phyloP scores from a whole-genome alignment of 2,329 filamentous ascomycete genomes.

The Penicillium digitatum region DNA sequence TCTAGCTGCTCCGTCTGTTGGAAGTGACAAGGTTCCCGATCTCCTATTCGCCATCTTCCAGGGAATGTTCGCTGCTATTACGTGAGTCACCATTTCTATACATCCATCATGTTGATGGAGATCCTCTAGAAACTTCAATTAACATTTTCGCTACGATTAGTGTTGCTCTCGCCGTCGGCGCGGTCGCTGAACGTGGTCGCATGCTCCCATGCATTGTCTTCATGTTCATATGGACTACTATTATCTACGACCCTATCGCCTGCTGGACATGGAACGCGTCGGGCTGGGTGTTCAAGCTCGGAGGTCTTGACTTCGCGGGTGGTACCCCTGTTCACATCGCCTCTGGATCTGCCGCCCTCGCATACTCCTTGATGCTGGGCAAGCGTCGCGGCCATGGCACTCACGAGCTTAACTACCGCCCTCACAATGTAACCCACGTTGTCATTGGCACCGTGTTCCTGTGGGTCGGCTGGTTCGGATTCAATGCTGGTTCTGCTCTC shows the following conservation, averaged over 20 bases:
- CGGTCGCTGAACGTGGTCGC: conserved; percentile 79
- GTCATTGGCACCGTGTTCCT: conserved; percentile 90
- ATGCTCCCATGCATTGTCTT: conserved; percentile 87
- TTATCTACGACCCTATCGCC: conserved; percentile 88
- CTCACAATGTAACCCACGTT: conserved; percentile 89
- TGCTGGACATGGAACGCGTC: conserved; percentile 91
- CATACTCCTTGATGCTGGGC: conserved; percentile 87
- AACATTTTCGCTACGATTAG: conserved; percentile 38
- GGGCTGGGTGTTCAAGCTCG: conserved; percentile 76
- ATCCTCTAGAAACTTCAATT: conserved; percentile 26
- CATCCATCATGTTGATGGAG: neutral
- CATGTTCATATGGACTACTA: conserved; percentile 87
- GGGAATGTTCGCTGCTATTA: conserved; percentile 64
- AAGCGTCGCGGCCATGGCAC: conserved; percentile 81
- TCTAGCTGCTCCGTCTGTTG: conserved; percentile 70
- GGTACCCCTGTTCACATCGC: conserved; percentile 88
- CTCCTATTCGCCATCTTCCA: conserved; percentile 76
- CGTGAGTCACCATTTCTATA: conserved; percentile 53
- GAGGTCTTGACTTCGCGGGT: conserved; percentile 82
- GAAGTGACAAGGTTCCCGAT: conserved; percentile 69
- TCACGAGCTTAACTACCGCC: conserved; percentile 83
- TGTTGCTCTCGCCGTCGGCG: conserved; percentile 77
- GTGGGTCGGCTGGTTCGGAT: conserved; percentile 94
- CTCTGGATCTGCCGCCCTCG: conserved; percentile 76
- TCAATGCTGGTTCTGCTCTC: conserved; percentile 82